Evolutionary conservation across 768 basidiomycete genomes (phyloP).

Genomic region (Pisolithus sp.): DNA sequence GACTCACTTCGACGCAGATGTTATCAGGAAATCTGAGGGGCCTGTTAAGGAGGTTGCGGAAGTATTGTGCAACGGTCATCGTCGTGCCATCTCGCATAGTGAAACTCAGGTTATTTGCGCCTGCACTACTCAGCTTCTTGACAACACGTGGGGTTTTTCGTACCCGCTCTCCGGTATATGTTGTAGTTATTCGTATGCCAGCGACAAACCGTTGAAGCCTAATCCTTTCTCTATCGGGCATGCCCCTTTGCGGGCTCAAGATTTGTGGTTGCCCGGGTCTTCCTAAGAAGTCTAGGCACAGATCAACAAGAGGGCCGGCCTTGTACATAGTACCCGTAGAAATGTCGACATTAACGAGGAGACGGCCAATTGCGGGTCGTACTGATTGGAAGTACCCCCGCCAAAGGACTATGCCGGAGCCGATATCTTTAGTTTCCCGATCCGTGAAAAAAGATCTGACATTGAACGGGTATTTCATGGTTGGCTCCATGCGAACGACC

Average conservation of each 20-base stretch:
- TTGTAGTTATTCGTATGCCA: slow-evolving; percentile 45
- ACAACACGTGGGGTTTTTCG: slow-evolving; percentile 49
- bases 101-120: slow-evolving; percentile 52
- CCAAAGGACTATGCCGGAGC: slow-evolving; percentile 64
- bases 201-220: slow-evolving; percentile 51
- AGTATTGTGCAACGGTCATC: slow-evolving; percentile 60
- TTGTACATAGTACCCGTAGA: slow-evolving; percentile 73
- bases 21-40: slow-evolving; percentile 55
- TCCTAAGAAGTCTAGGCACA: slow-evolving; percentile 53
- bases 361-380: slow-evolving; percentile 54
- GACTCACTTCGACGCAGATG: slow-evolving; percentile 60
- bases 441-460: slow-evolving; percentile 69
- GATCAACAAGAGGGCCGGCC: slow-evolving; percentile 48
- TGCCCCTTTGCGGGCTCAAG: slow-evolving; percentile 33
- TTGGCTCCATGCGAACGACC: slow-evolving; percentile 70
- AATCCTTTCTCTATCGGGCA: slow-evolving; percentile 48
- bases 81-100: slow-evolving; percentile 47
- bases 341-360: slow-evolving; percentile 74
- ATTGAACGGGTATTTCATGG: slow-evolving; percentile 61
- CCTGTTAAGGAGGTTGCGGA: slow-evolving; percentile 44
- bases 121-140: slow-evolving; percentile 48
- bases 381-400: slow-evolving; percentile 79
- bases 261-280: slow-evolving; percentile 23
- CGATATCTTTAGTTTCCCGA: slow-evolving; percentile 46
- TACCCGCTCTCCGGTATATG: slow-evolving; percentile 30